These are phyloP conservation scores for Amanita inopinata DNA, from an alignment of 768 basidiomycete genomes.

Conservation along the genomic window DNA sequence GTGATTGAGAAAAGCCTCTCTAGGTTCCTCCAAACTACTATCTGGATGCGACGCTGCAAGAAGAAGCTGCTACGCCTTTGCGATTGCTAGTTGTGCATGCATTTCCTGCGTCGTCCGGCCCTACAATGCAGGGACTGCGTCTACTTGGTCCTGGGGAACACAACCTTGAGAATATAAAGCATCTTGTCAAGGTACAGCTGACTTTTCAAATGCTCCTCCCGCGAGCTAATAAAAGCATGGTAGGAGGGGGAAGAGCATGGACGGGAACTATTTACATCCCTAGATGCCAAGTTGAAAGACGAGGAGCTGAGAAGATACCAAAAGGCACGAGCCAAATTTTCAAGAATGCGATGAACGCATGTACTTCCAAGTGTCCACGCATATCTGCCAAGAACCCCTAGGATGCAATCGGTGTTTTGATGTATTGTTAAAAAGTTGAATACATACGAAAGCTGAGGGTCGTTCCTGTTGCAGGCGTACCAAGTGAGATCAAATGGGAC, in stretches of 20 bases:
- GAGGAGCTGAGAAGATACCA: conserved; percentile 51
- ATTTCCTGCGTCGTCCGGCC: conserved; percentile 30
- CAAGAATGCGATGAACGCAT: conserved; percentile 15
- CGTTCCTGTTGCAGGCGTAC: too few relatives aligned
- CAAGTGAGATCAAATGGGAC: too few relatives aligned
- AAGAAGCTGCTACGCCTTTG: conserved; percentile 59
- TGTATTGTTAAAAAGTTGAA: too few relatives aligned
- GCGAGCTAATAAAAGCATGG: background rate
- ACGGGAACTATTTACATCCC: conserved; percentile 37
- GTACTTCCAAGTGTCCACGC: too few relatives aligned
- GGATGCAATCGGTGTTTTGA: too few relatives aligned
- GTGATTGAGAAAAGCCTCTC: background rate
- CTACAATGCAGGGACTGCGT: conserved; percentile 52
- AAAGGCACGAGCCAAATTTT: conserved; percentile 49
- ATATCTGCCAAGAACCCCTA: too few relatives aligned
- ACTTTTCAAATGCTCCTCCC: background rate
- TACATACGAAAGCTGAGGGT: too few relatives aligned
- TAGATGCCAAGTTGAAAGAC: conserved; percentile 57
- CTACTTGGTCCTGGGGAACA: conserved; percentile 57
- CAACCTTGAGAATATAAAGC: conserved; percentile 33
- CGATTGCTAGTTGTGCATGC: conserved; percentile 58
- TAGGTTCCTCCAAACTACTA: conserved; percentile 55
- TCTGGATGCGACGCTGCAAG: conserved; percentile 63
- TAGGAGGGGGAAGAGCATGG: conserved; percentile 66
- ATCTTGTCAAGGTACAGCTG: conserved; percentile 42